Conservation (phyloP, 345 rosid species). For the Hypericum perforatum region DNA sequence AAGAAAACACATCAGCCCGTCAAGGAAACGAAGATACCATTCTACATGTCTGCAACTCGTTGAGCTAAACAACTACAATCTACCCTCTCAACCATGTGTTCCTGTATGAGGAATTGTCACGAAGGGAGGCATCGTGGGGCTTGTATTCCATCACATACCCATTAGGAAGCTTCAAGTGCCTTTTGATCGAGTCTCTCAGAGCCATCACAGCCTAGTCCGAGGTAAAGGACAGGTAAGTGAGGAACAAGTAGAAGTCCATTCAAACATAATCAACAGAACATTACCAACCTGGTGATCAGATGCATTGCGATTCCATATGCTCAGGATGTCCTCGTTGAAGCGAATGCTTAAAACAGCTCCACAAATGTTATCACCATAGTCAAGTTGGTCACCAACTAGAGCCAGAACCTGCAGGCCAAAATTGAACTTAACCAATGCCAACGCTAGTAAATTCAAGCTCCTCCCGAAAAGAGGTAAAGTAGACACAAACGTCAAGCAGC, state of each 20-base stretch:
- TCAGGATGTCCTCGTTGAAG: conserved; percentile 84
- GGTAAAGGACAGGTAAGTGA: background rate
- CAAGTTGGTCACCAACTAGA: conserved; percentile 84
- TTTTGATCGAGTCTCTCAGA: background rate
- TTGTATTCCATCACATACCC: background rate
- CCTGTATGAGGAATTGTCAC: background rate
- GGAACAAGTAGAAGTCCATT: too few relatives aligned
- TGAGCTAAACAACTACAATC: too few relatives aligned
- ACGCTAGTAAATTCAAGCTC: too few relatives aligned
- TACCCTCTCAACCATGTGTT: background rate
- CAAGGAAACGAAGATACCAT: too few relatives aligned
- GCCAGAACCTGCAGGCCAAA: conserved; percentile 64
- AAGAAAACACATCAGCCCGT: too few relatives aligned
- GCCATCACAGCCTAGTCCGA: background rate
- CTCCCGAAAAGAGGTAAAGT: too few relatives aligned
- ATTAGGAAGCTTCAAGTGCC: background rate
- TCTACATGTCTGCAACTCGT: too few relatives aligned
- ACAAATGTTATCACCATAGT: conserved; percentile 68
- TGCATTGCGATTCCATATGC: conserved; percentile 89
- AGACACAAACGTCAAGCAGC: too few relatives aligned
- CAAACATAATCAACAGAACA: background rate
- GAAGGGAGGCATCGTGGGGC: background rate
- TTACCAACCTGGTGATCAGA: conserved; percentile 76
- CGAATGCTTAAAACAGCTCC: conserved; percentile 94
- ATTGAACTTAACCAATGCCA: too few relatives aligned